Evolutionary conservation across 768 basidiomycete species (phyloP), one percentile per base, ranked within the genome.

Genomic region (Lentinula guzmanii): DNA sequence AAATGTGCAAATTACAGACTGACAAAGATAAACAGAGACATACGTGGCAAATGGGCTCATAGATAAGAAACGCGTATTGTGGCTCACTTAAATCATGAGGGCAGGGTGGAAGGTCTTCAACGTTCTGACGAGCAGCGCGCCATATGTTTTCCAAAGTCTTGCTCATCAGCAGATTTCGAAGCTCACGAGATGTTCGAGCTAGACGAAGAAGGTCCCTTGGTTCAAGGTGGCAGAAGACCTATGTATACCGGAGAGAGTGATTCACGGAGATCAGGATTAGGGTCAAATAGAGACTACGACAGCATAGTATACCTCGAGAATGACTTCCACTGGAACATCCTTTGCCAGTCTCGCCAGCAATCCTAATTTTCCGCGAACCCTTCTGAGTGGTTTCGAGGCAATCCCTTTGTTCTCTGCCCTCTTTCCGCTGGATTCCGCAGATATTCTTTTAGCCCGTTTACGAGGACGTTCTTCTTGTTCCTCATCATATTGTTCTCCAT

Each of bases 1-100:
- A 16, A 50, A 67, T 65, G 66, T 66, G 37, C 24, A 4, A 43
- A 16, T 4, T 53, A 48, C 37, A 42, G 18, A 31, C 52, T 34
- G 43, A 28, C 21, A 53, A 57, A 50, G 39, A 33, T 28, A 58
- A 18, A 24, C 24, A 21, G 13, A 31, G 18, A 64, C 74, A 65
- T 65, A 82, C 85, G 70, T 83, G 78, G 61, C 84, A 86, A 65
- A 77, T 75, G 3, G 76, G 77, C 57, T 78, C 80, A 61, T 82
- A 86, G 11, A 72, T 74, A 35, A 86, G 76, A 64, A 82, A 80
- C 5, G 77, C 77, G 71, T 76, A 86, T 34, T 77, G 72, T 5
- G 80, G 78, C 62, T 85, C 82, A 48, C 70, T 75, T 76, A 85
- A 74, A 35, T 74, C 78, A 41, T 72, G 66, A 6, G 83, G 83